Base-by-base conservation (phyloP, 2,329 filamentous ascomycete species). In the Penicillium sp. region DNA sequence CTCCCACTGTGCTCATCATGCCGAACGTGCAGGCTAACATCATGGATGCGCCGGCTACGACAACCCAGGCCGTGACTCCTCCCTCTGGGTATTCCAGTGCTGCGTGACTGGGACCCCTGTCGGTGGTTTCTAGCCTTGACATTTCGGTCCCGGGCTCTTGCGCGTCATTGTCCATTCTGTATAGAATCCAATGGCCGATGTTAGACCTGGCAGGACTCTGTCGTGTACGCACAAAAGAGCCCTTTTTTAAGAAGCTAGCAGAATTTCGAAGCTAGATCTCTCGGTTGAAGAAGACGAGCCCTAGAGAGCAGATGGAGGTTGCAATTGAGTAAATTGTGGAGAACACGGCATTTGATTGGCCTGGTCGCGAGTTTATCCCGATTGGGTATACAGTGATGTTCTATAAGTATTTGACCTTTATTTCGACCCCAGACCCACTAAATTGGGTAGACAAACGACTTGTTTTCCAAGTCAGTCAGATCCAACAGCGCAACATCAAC, bases 391-490 rank as follows among this genome's bases (percentile, higher is more conserved):
- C 4, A 36, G 7, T 34, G 11, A 11, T 18, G 18, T 18, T 18
- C 18, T 18, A 18, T 18, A 18, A 18, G 18, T 18, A 18, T 18
- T 18, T 18, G 18, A 2, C 18, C 18, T 18, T 18, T 2, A 18
- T 2, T 18, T 18, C 18, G 18, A 18, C 18, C 18, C 11, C 4
- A 11, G 8, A n/a, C 13, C n/a, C 1, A 3, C 24, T 44, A 70
- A 34, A 68, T 27, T 1, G 67, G 66, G 50, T 77, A 76, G 5
- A 76, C 67, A 22, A 76, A 77, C 49, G 67, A 70, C 24, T 65
- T 70, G 46, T 76, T 77, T 51, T 77, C 70, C 44, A 75, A 24
- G 47, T 77, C 75, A 2, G 73, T 77, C 43, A 76, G 51, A 42
- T 76, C 70, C 54, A 58, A 29, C 38, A 56, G 34, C 4, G 74